Evolutionary conservation across 345 rosid species (phyloP).

Genomic region (Barbarea vulgaris): DNA sequence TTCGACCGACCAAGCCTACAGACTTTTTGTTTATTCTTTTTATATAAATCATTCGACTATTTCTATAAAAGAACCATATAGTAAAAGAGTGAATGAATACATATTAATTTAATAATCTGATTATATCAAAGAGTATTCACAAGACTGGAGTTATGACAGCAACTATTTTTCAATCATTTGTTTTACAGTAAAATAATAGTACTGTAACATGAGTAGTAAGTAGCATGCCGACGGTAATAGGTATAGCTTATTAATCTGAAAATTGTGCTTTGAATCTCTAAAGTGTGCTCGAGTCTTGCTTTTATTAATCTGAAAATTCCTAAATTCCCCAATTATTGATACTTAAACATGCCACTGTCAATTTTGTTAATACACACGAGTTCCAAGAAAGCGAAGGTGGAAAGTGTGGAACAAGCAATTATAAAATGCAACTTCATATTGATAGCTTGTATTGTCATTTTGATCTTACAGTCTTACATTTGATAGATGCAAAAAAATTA

Average conservation of each 20-base stretch:
- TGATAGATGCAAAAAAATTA: background rate
- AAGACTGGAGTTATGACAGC: background rate
- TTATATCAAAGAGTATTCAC: conserved; percentile 4
- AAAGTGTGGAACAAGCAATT: background rate
- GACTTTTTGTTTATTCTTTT: conserved; percentile 1
- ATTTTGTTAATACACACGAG: background rate
- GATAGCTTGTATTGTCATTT: background rate
- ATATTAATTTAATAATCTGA: background rate
- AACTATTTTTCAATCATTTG: background rate
- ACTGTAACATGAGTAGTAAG: background rate
- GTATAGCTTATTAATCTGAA: background rate
- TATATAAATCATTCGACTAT: conserved; percentile 35
- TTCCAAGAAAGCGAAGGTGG: no score
- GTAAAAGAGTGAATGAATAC: background rate
- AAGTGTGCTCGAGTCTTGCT: background rate
- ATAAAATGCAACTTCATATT: background rate
- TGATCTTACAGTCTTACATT: background rate
- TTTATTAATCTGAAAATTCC: background rate
- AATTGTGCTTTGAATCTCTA: background rate
- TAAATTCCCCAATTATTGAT: background rate
- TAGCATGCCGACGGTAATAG: background rate
- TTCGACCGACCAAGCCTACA: conserved; percentile 27
- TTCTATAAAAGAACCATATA: conserved; percentile 22
- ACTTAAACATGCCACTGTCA: background rate
- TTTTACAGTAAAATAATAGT: background rate